These are phyloP conservation scores for Crithidia sp. DNA, from an alignment of 208 protist genomes.

Conservation along the genomic window DNA sequence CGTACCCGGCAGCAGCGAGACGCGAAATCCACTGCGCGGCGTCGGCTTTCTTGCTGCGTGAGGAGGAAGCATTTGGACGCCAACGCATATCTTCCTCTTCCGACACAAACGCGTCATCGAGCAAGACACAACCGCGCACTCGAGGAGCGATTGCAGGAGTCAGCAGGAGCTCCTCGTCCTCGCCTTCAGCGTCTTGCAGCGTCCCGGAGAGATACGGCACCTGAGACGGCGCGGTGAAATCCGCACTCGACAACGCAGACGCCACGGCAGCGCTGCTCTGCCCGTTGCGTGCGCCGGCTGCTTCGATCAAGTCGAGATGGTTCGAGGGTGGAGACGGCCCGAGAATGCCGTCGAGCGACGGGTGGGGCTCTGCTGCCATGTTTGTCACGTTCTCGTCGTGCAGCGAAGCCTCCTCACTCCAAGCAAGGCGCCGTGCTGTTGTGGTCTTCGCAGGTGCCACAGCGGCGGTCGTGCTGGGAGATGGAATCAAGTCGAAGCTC, in stretches of 20 bases:
- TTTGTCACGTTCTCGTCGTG: not conserved
- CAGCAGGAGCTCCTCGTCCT: not conserved
- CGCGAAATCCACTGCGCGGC: not conserved
- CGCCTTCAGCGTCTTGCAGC: not conserved
- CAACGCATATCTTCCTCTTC: not conserved
- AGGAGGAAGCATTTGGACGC: too few relatives aligned
- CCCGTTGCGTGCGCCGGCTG: not conserved
- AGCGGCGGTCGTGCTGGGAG: not conserved
- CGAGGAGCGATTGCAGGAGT: not conserved
- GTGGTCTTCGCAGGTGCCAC: not conserved
- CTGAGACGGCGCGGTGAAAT: not conserved
- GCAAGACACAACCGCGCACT: not conserved
- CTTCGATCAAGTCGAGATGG: not conserved
- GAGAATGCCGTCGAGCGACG: not conserved
- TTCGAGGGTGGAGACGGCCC: not conserved
- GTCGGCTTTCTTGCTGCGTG: not conserved
- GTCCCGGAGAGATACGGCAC: slow-evolving; percentile 10
- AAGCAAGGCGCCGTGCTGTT: not conserved
- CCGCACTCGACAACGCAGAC: not conserved
- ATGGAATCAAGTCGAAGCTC: slow-evolving; percentile 32
- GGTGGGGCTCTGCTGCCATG: not conserved
- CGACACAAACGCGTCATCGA: not conserved
- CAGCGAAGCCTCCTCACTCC: not conserved
- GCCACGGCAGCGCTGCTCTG: not conserved
- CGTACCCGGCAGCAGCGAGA: not conserved